These are phyloP conservation scores for Pseudonitzschia multistriata DNA, from an alignment of 108 stramenopile genomes.

Conservation along the genomic window DNA sequence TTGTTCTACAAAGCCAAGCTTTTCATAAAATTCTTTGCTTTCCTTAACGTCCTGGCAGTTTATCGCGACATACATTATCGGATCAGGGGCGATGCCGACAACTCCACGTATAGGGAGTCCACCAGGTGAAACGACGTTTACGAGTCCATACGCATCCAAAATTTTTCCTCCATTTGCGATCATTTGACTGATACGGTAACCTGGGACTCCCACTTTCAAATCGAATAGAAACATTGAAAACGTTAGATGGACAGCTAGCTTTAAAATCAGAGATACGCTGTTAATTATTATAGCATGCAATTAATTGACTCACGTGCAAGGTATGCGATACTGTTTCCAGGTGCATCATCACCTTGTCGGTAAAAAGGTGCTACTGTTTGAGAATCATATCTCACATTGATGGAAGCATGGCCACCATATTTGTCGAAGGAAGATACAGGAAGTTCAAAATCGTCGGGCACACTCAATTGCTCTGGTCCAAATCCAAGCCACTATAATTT, in stretches of 20 bases:
- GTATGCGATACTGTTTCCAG: slow-evolving; percentile 79
- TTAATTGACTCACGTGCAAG: slow-evolving; percentile 40
- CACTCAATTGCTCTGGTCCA: slow-evolving; percentile 74
- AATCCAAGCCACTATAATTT: slow-evolving; percentile 70
- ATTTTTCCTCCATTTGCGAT: slow-evolving; percentile 74
- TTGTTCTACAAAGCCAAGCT: slow-evolving; percentile 72
- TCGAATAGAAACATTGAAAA: neutral
- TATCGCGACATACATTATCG: slow-evolving; percentile 84
- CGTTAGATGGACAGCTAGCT: neutral
- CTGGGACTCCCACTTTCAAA: slow-evolving; percentile 65
- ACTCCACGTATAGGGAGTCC: slow-evolving; percentile 80
- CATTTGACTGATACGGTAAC: slow-evolving; percentile 82
- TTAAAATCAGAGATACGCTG: neutral
- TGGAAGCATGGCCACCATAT: slow-evolving; percentile 83
- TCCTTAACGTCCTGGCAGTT: slow-evolving; percentile 65
- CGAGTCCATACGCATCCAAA: slow-evolving; percentile 78
- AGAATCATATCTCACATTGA: slow-evolving; percentile 73
- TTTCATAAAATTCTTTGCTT: slow-evolving; percentile 67
- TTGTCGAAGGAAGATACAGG: slow-evolving; percentile 73
- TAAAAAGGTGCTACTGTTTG: slow-evolving; percentile 45
- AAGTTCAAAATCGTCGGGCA: slow-evolving; percentile 59
- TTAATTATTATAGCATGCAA: neutral
- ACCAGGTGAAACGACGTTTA: slow-evolving; percentile 75
- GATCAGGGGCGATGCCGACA: slow-evolving; percentile 79
- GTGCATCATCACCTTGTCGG: slow-evolving; percentile 50